These are phyloP conservation scores for Fusarium equiseti DNA, from an alignment of 2,329 filamentous ascomycete species.

Conservation along the genomic window DNA sequence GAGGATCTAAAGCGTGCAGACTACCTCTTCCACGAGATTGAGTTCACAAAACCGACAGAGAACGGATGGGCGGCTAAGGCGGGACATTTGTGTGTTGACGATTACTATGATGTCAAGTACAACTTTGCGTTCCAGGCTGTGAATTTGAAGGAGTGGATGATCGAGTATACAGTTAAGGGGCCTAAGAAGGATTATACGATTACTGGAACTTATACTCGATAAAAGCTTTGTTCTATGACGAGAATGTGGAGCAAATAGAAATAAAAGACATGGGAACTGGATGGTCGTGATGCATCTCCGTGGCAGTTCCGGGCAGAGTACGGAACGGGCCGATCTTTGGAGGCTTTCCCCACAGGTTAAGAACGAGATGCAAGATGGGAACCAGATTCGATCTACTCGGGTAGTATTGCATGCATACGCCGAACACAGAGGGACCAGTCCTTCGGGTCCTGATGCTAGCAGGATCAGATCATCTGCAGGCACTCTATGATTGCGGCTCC, in stretches of 20 bases:
- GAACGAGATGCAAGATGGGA: background rate
- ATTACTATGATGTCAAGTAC: slow-evolving; percentile 78
- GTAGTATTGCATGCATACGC: slow-evolving; percentile 10
- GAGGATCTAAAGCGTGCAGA: slow-evolving; percentile 73
- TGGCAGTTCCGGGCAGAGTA: background rate
- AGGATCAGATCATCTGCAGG: slow-evolving; percentile 11
- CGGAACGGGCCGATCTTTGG: slow-evolving; percentile 13
- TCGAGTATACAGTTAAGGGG: slow-evolving; percentile 75
- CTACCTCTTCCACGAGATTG: slow-evolving; percentile 81
- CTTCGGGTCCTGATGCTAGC: background rate
- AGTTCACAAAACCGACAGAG: slow-evolving; percentile 61
- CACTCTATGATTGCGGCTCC: background rate
- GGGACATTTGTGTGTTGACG: slow-evolving; percentile 76
- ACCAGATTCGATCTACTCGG: slow-evolving; percentile 8
- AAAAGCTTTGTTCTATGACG: background rate
- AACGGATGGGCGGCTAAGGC: slow-evolving; percentile 73
- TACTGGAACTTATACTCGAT: slow-evolving; percentile 63
- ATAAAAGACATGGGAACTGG: background rate
- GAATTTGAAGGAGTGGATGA: slow-evolving; percentile 67
- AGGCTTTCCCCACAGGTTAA: slow-evolving; percentile 11
- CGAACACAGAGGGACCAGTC: slow-evolving; percentile 3
- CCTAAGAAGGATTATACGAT: slow-evolving; percentile 81
- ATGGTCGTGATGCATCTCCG: background rate
- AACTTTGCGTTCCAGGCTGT: slow-evolving; percentile 73
- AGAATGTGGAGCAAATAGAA: background rate